Evolutionary conservation across 768 basidiomycete genomes (phyloP), one percentile per base, ranked within the genome.

Genomic region (Phlebiopsis gigantea): DNA sequence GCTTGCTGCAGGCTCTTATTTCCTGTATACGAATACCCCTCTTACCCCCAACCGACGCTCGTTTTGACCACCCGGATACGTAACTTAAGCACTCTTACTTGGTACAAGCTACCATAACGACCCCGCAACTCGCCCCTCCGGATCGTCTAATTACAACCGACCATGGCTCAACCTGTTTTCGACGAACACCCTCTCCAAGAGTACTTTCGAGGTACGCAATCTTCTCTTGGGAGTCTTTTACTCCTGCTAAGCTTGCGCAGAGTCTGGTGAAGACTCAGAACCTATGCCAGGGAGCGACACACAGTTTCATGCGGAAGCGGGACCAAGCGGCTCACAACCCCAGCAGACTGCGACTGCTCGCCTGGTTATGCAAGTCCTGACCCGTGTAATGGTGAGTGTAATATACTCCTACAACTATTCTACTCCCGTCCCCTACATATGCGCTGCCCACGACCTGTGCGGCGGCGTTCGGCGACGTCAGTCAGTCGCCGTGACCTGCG

Each of bases 141-240:
- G 51, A 43, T 17, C 48, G 26, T 47, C 49, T 58, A 39, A 29
- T 22, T 24, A 54, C 57, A 53, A 61, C 47, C 43, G 19, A 48
- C 50, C 57, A 90, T 90, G 88, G 88, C 88, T 31, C 85, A 90
- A 75, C 77, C 88, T 57, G 68, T 89, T 59, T 88, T 88, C 71
- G 84, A 88, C 62, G 82, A 88, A 59, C 87, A 89, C 63, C 88
- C 88, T 43, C 77, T 90, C 43, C 81, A 85, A 63, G 78, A 82
- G 62, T 90, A 90, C 69, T 73, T 90, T 54, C 74, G 79, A 77
- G 82, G 88, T 86, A 42, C 49, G 75, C 69, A 22, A 39, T 9
- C 8, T 31, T 61, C 61, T 57, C 55, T 47, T 61, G 22, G 25
- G n/a, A n/a, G n/a, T 14, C 60, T 52, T 56, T 53, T 25, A 28